Percentiles rank a stretch among this genome's conserved stretches.
Evolutionary conservation across 2,329 filamentous ascomycete genomes (phyloP).

Genomic region (Talaromyces sp.): DNA sequence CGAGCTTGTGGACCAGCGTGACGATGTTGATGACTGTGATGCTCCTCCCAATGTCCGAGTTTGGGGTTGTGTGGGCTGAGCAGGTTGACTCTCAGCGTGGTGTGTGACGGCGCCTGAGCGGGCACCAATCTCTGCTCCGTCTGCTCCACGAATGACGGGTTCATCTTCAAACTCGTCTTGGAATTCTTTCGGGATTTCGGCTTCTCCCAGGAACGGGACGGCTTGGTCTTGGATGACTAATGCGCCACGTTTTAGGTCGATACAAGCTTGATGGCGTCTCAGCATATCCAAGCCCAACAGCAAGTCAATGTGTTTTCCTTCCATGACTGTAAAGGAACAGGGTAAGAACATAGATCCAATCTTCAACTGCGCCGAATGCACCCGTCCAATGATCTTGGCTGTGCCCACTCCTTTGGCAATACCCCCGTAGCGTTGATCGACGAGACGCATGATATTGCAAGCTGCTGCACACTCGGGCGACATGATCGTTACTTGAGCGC

Average conservation of each 20-base stretch:
- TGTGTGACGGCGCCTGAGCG: conserved; percentile 66
- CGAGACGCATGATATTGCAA: conserved; percentile 93
- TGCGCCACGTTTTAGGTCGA: conserved; percentile 80
- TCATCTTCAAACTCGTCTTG: conserved; percentile 71
- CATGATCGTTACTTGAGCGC: conserved; percentile 98
- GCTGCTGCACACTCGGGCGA: conserved; percentile 85
- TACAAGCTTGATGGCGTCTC: conserved; percentile 88
- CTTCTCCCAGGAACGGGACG: conserved; percentile 85
- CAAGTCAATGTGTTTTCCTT: conserved; percentile 93
- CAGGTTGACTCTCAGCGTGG: conserved; percentile 25
- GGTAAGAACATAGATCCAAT: conserved; percentile 83
- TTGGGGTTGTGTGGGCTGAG: conserved; percentile 8
- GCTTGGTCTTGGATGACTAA: conserved; percentile 85
- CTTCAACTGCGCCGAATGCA: conserved; percentile 92
- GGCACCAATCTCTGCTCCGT: conserved; percentile 83
- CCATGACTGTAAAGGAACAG: conserved; percentile 98
- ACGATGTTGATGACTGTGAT: conserved; percentile 25
- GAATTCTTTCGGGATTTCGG: conserved; percentile 83
- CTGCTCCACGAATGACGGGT: conserved; percentile 78
- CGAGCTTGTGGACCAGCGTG: conserved; percentile 56
- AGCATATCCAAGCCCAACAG: conserved; percentile 94
- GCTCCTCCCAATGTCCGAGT: conserved; percentile 21
- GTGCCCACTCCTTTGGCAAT: conserved; percentile 93
- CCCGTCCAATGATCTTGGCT: conserved; percentile 87
- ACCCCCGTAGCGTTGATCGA: conserved; percentile 87